These are phyloP conservation scores for Oryza glumipatula DNA, from an alignment of 176 grass and related monocot species.

Conservation along the genomic window DNA sequence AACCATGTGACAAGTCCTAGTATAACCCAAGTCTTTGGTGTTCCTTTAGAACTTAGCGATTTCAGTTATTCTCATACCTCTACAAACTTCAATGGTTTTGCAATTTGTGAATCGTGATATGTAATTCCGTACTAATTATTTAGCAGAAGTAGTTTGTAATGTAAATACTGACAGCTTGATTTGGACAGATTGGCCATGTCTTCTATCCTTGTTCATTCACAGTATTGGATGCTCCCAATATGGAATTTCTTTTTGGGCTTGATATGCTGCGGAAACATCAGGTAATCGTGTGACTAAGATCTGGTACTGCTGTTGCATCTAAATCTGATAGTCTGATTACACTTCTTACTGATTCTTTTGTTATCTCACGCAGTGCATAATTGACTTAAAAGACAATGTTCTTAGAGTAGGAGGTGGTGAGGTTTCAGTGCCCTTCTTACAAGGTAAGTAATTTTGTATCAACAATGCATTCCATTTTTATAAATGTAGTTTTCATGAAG, in stretches of 20 bases:
- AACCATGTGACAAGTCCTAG: neutral
- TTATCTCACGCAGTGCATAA: conserved; percentile 76
- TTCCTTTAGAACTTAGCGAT: neutral
- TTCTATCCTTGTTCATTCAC: conserved; percentile 99
- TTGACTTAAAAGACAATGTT: conserved; percentile 99
- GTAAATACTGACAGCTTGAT: neutral
- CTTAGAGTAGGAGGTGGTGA: conserved; percentile 98
- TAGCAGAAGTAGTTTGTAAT: conserved; percentile 5
- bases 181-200: conserved; percentile 72
- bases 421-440: conserved; percentile 95
- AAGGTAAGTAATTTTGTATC: conserved; percentile 49
- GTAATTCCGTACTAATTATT: neutral
- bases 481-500: neutral
- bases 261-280: conserved; percentile 99
- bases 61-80: neutral
- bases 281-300: conserved; percentile 55
- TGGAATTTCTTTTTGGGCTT: conserved; percentile 99
- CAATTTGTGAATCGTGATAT: neutral
- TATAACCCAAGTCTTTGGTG: conserved; percentile 25
- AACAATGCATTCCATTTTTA: conserved; percentile 15
- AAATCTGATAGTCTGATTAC: conserved; percentile 9
- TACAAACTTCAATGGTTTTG: conserved; percentile 10
- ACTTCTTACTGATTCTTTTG: conserved; percentile 1
- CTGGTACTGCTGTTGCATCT: conserved; percentile 17
- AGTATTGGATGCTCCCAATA: conserved; percentile 94